phyloP scores from a whole-genome alignment of 768 basidiomycete genomes.

The Hemileccinum impolitum region DNA sequence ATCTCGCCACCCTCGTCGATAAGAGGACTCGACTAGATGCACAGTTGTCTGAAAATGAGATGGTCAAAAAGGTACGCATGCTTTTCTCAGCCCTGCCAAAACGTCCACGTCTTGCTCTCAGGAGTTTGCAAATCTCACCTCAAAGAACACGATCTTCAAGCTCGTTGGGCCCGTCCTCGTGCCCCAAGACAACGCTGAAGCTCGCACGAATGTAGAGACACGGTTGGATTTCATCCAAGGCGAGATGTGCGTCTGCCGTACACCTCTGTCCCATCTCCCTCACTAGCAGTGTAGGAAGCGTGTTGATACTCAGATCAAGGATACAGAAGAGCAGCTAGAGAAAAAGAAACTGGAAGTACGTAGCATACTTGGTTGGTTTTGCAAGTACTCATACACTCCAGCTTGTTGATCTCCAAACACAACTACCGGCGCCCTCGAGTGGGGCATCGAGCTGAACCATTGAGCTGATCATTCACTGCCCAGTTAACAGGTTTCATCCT shows the following conservation, averaged over 20 bases:
- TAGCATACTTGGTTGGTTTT: neutral
- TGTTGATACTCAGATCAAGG: slow-evolving; percentile 78
- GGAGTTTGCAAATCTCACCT: slow-evolving; percentile 78
- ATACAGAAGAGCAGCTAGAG: slow-evolving; percentile 71
- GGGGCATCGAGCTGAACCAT: slow-evolving; percentile 7
- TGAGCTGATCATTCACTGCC: neutral
- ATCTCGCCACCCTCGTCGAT: slow-evolving; percentile 71
- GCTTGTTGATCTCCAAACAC: slow-evolving; percentile 67
- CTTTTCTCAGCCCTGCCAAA: neutral
- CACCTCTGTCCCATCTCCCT: neutral
- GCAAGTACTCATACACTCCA: slow-evolving; percentile 28
- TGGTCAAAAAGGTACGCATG: slow-evolving; percentile 74
- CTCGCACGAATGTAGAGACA: slow-evolving; percentile 83
- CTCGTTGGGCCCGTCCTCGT: slow-evolving; percentile 88
- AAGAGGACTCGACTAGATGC: slow-evolving; percentile 85
- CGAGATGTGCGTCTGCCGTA: slow-evolving; percentile 65
- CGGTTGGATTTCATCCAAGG: slow-evolving; percentile 83
- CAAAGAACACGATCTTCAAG: slow-evolving; percentile 84
- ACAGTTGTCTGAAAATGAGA: slow-evolving; percentile 87
- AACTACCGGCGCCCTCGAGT: slow-evolving; percentile 41
- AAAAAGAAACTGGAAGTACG: slow-evolving; percentile 79
- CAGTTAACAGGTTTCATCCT: neutral
- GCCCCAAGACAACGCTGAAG: slow-evolving; percentile 84
- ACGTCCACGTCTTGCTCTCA: slow-evolving; percentile 29
- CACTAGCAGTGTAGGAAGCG: slow-evolving; percentile 52